Evolutionary conservation across 2,329 filamentous ascomycete genomes (phyloP).

Genomic region (Arachnomyces sp.): DNA sequence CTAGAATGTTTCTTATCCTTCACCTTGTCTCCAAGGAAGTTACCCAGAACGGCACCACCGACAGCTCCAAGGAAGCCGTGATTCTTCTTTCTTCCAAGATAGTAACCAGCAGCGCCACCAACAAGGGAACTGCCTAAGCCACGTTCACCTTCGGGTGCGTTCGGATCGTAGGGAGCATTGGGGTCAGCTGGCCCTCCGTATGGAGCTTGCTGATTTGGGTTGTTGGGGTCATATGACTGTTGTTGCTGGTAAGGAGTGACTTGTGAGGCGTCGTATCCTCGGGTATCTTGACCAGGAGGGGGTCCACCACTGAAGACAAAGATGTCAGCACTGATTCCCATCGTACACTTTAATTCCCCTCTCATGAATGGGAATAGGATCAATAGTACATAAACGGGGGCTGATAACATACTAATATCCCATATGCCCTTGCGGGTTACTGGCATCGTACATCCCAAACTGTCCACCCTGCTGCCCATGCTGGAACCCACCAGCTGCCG

Average conservation of each 20-base stretch:
- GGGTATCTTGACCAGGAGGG: conserved; percentile 1
- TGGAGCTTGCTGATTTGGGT: conserved; percentile 7
- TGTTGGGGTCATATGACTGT: conserved; percentile 10
- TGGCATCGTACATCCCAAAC: conserved; percentile 24
- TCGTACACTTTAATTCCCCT: conserved; percentile 9
- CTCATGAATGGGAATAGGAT: conserved; percentile 9
- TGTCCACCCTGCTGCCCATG: conserved; percentile 33
- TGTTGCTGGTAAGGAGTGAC: conserved; percentile 10
- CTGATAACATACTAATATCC: conserved; percentile 26
- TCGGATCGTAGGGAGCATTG: conserved; percentile 29
- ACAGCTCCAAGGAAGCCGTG: conserved; percentile 51
- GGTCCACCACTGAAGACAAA: too few species aligned
- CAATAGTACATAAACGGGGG: conserved; percentile 9
- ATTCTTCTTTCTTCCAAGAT: conserved; percentile 48
- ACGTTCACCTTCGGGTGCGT: conserved; percentile 46
- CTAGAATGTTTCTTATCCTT: conserved; percentile 36
- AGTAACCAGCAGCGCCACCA: conserved; percentile 49
- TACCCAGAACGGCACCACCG: conserved; percentile 49
- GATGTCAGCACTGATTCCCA: conserved; percentile 9
- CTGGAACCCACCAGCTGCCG: conserved; percentile 40
- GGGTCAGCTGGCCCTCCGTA: conserved; percentile 2
- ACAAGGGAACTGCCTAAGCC: conserved; percentile 50
- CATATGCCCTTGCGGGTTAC: conserved; percentile 26
- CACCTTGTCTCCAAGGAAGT: conserved; percentile 46
- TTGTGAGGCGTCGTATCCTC: conserved; percentile 2